phyloP scores from a whole-genome alignment of 2,329 filamentous ascomycete genomes.

The Ophiostoma montium region DNA sequence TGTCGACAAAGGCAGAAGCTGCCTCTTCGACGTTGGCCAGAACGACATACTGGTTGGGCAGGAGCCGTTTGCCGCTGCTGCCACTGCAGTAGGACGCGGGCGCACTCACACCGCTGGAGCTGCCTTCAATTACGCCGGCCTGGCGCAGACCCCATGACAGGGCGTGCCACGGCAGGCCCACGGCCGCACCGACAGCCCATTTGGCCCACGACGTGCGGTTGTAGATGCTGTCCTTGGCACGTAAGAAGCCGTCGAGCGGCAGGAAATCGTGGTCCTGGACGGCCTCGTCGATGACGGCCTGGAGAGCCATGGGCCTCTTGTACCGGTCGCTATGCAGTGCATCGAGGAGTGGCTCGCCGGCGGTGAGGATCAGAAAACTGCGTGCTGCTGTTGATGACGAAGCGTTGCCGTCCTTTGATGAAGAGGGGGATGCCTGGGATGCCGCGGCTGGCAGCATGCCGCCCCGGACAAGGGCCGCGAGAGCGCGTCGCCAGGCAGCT shows the following conservation, averaged over 20 bases:
- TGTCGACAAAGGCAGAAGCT: slow-evolving; percentile 37
- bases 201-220: slow-evolving; percentile 48
- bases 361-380: slow-evolving; percentile 36
- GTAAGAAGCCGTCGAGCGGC: slow-evolving; percentile 53
- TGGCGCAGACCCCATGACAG: slow-evolving; percentile 57
- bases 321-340: slow-evolving; percentile 63
- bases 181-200: slow-evolving; percentile 57
- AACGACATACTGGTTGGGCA: slow-evolving; percentile 48
- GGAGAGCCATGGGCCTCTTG: slow-evolving; percentile 68
- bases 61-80: slow-evolving; percentile 2
- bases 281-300: slow-evolving; percentile 63
- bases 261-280: slow-evolving; percentile 55
- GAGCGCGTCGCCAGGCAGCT: slow-evolving; percentile 22
- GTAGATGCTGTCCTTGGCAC: slow-evolving; percentile 56
- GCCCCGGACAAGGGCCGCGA: slow-evolving; percentile 18
- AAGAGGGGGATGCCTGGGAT: not conserved
- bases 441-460: slow-evolving; percentile 19
- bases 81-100: not conserved
- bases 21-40: slow-evolving; percentile 47
- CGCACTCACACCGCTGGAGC: not conserved
- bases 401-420: not conserved
- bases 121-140: slow-evolving; percentile 34
- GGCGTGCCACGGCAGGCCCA: slow-evolving; percentile 54
- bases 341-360: slow-evolving; percentile 50
- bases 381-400: slow-evolving; percentile 18